Base-by-base conservation (phyloP, 768 basidiomycete species). In the Psilocybe cubensis region DNA sequence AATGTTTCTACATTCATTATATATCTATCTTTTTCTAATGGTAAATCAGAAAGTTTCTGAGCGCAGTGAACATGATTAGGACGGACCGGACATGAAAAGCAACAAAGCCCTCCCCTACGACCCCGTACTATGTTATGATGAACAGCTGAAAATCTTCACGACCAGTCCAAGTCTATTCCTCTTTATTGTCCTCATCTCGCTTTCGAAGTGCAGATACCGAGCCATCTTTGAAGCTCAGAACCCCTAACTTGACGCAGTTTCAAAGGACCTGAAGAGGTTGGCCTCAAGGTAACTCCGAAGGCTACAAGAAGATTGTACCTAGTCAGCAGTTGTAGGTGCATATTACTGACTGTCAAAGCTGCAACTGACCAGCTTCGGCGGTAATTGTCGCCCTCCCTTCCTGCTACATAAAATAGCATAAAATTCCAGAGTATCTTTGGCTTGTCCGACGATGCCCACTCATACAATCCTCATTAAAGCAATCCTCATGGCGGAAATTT, bases 1-100 rank as follows among this genome's bases (percentile, higher is more conserved):
- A n/a, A n/a, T n/a, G n/a, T n/a, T n/a, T n/a, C n/a, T n/a, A n/a
- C n/a, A n/a, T n/a, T n/a, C n/a, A n/a, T n/a, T n/a, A n/a, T n/a
- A n/a, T n/a, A n/a, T n/a, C n/a, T n/a, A n/a, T n/a, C n/a, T n/a
- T n/a, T n/a, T n/a, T n/a, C n/a, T n/a, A n/a, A n/a, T n/a, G n/a
- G n/a, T n/a, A n/a, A n/a, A n/a, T n/a, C n/a, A n/a, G n/a, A n/a
- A n/a, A n/a, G n/a, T n/a, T n/a, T n/a, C n/a, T n/a, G n/a, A n/a
- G n/a, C n/a, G n/a, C n/a, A n/a, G n/a, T n/a, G n/a, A n/a, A n/a
- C n/a, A n/a, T n/a, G n/a, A n/a, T n/a, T n/a, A n/a, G n/a, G n/a
- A n/a, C n/a, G n/a, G n/a, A 47, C 54, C 44, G 17, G 54, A 55
- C 5, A 31, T 40, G 29, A 55, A 55, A 40, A 47, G 54, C 29